Conservation (phyloP, 2,329 filamentous ascomycete genomes). For the Fusarium solani-melongenae region DNA sequence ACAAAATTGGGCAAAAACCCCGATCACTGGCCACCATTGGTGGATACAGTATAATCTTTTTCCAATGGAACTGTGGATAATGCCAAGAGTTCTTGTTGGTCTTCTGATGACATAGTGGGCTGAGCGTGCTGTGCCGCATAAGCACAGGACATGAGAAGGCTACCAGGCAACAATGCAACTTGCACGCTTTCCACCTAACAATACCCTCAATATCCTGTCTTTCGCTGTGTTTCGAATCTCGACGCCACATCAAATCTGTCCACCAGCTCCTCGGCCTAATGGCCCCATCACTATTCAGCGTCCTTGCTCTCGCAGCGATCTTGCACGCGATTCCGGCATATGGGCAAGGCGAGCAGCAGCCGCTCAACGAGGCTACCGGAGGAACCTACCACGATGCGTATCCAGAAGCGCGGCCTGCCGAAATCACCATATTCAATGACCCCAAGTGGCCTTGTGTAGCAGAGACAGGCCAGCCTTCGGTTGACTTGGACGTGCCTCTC, state of each 20-base stretch:
- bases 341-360: background rate
- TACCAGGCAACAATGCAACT: background rate
- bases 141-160: background rate
- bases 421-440: slow-evolving; percentile 2
- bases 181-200: background rate
- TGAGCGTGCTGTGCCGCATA: background rate
- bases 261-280: background rate
- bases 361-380: background rate
- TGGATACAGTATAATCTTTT: background rate
- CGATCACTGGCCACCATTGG: background rate
- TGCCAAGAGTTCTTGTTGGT: background rate
- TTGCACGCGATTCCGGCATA: background rate
- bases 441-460: background rate
- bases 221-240: background rate
- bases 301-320: background rate
- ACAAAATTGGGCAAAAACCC: background rate
- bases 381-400: background rate
- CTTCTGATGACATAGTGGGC: background rate
- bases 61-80: background rate
- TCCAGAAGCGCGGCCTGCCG: background rate
- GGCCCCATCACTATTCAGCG: background rate
- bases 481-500: slow-evolving; percentile 6
- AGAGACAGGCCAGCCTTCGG: background rate
- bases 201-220: background rate
- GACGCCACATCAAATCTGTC: background rate